These are phyloP conservation scores for Symbiodinium pilosum DNA, from an alignment of 73 alveolate genomes.

Conservation along the genomic window DNA sequence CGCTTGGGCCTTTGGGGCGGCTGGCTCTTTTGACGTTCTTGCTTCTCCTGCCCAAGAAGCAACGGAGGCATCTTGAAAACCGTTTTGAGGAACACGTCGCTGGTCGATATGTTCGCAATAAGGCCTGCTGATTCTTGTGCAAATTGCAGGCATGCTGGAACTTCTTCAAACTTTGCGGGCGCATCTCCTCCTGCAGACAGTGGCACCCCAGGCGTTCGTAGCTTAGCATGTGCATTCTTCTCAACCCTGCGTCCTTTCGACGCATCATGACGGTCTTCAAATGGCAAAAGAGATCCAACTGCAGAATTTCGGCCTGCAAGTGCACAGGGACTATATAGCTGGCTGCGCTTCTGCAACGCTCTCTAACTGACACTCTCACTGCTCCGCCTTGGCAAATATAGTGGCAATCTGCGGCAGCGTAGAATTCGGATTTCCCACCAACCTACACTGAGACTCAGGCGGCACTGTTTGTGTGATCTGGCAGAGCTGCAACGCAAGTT, in stretches of 20 bases:
- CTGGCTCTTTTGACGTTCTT: conserved; percentile 42
- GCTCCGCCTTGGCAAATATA: conserved; percentile 19
- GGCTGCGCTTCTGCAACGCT: neutral
- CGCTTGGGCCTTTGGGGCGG: conserved; percentile 48
- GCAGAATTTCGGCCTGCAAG: conserved; percentile 17
- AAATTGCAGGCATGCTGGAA: conserved; percentile 24
- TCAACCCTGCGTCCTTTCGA: conserved; percentile 41
- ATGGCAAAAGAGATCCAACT: conserved; percentile 13
- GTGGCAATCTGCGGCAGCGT: conserved; percentile 36
- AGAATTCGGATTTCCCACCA: conserved; percentile 28
- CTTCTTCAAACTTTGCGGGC: conserved; percentile 34
- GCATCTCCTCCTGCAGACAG: conserved; percentile 38
- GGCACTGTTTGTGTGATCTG: neutral
- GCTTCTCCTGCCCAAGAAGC: conserved; percentile 26
- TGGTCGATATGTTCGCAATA: neutral
- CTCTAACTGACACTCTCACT: neutral
- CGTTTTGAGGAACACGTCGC: neutral
- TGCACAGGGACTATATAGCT: neutral
- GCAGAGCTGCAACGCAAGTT: neutral
- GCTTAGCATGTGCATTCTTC: neutral
- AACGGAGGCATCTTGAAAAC: neutral
- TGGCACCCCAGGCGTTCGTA: neutral
- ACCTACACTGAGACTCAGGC: neutral
- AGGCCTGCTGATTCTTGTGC: conserved; percentile 43
- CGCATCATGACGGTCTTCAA: neutral